Conservation (phyloP, 2,329 filamentous ascomycete genomes). For the Pseudogymnoascus pannorum region DNA sequence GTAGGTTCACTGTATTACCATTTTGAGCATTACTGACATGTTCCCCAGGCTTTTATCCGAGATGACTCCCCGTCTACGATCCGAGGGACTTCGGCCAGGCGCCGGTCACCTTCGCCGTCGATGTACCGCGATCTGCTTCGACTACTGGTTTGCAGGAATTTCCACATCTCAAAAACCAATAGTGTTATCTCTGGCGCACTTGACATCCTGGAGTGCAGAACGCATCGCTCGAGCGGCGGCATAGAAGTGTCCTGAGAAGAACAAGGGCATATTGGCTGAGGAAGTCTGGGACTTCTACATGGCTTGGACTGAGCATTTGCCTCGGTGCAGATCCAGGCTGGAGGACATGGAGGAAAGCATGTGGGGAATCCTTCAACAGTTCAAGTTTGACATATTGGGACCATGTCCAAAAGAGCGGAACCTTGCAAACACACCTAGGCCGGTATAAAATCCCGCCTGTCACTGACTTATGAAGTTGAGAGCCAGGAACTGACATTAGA, state of each 20-base stretch:
- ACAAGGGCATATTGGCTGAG: slow-evolving; percentile 10
- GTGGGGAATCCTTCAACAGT: not conserved
- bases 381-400: not conserved
- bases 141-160: not conserved
- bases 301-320: slow-evolving; percentile 12
- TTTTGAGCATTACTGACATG: not conserved
- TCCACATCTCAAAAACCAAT: not conserved
- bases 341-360: slow-evolving; percentile 9
- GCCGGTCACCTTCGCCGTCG: not conserved
- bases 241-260: not conserved
- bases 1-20: not conserved
- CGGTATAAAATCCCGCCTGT: not conserved
- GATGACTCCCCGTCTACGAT: not conserved
- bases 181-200: slow-evolving; percentile 16
- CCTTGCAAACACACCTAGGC: not conserved
- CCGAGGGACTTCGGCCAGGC: not conserved
- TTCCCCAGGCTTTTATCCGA: not conserved
- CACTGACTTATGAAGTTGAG: not conserved
- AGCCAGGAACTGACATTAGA: not conserved
- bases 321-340: not conserved
- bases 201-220: slow-evolving; percentile 22
- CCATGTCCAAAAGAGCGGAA: not conserved
- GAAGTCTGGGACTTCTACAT: slow-evolving; percentile 16
- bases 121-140: not conserved
- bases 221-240: slow-evolving; percentile 12